phyloP scores from a whole-genome alignment of 352 stramenopile genomes.

The Phytophthora hibernalis region DNA sequence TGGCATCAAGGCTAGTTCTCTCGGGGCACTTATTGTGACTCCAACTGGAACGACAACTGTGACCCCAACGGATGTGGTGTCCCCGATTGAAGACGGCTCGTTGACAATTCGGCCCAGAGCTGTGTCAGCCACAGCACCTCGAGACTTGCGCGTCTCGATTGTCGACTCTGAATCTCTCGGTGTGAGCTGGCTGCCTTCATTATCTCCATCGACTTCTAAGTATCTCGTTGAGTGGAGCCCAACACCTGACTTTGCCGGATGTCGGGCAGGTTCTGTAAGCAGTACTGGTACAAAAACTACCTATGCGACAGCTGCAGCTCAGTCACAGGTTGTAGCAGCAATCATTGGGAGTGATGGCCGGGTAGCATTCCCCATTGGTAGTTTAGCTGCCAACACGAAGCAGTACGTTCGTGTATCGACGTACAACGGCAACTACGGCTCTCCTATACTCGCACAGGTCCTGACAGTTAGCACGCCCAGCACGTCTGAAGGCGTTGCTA shows the following conservation, averaged over 20 bases:
- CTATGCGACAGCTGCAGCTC: slow-evolving; percentile 58
- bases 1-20: slow-evolving; percentile 53
- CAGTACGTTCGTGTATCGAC: slow-evolving; percentile 93
- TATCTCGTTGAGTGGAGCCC: slow-evolving; percentile 90
- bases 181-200: slow-evolving; percentile 66
- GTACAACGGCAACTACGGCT: slow-evolving; percentile 88
- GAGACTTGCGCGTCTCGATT: slow-evolving; percentile 61
- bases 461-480: slow-evolving; percentile 35
- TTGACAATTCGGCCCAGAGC: slow-evolving; percentile 47
- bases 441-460: slow-evolving; percentile 59
- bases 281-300: slow-evolving; percentile 28
- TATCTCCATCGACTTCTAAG: slow-evolving; percentile 44
- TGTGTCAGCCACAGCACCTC: slow-evolving; percentile 58
- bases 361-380: slow-evolving; percentile 80
- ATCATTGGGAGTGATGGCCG: slow-evolving; percentile 26
- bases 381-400: slow-evolving; percentile 71
- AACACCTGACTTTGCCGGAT: slow-evolving; percentile 32
- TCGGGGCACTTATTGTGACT: slow-evolving; percentile 48
- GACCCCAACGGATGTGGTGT: slow-evolving; percentile 38
- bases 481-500: slow-evolving; percentile 18
- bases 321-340: slow-evolving; percentile 49
- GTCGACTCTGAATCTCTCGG: slow-evolving; percentile 70
- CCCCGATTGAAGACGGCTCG: slow-evolving; percentile 28
- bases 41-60: slow-evolving; percentile 41
- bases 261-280: slow-evolving; percentile 35